Evolutionary conservation across 2,329 filamentous ascomycete genomes (phyloP).

Genomic region (Aspergillus glaucus): DNA sequence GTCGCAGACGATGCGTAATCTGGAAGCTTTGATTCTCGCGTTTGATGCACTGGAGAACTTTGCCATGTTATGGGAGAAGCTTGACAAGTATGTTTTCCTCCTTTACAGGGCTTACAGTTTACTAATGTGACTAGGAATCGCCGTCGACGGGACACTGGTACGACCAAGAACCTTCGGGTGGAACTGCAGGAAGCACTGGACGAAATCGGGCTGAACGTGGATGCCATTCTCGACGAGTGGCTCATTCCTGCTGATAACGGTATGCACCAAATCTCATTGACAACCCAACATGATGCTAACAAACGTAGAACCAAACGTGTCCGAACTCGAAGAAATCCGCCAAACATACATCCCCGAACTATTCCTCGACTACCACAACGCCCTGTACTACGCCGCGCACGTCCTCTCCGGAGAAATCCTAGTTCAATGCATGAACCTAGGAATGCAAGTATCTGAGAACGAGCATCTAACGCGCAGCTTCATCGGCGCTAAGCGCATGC

Average conservation of each 20-base stretch:
- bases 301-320: slow-evolving; percentile 48
- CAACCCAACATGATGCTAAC: slow-evolving; percentile 4
- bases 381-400: slow-evolving; percentile 71
- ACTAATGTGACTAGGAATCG: slow-evolving; percentile 18
- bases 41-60: slow-evolving; percentile 65
- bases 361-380: slow-evolving; percentile 74
- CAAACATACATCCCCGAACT: slow-evolving; percentile 78
- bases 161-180: slow-evolving; percentile 47
- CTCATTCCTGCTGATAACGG: slow-evolving; percentile 51
- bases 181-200: slow-evolving; percentile 52
- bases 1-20: slow-evolving; percentile 59
- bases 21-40: slow-evolving; percentile 60
- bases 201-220: slow-evolving; percentile 51
- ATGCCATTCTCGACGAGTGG: slow-evolving; percentile 59
- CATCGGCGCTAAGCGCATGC: slow-evolving; percentile 59
- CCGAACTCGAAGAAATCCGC: slow-evolving; percentile 60
- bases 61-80: slow-evolving; percentile 47
- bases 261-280: slow-evolving; percentile 32
- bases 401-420: slow-evolving; percentile 68
- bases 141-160: slow-evolving; percentile 28
- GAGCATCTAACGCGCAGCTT: slow-evolving; percentile 63
- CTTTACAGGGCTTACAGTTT: slow-evolving; percentile 6
- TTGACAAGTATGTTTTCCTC: slow-evolving; percentile 32
- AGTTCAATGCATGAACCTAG: slow-evolving; percentile 80
- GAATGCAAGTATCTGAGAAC: slow-evolving; percentile 66